Percentiles rank a stretch among this genome's conserved stretches.
phyloP scores from a whole-genome alignment of 2,329 filamentous ascomycete species.

The Chaetomium globosum region DNA sequence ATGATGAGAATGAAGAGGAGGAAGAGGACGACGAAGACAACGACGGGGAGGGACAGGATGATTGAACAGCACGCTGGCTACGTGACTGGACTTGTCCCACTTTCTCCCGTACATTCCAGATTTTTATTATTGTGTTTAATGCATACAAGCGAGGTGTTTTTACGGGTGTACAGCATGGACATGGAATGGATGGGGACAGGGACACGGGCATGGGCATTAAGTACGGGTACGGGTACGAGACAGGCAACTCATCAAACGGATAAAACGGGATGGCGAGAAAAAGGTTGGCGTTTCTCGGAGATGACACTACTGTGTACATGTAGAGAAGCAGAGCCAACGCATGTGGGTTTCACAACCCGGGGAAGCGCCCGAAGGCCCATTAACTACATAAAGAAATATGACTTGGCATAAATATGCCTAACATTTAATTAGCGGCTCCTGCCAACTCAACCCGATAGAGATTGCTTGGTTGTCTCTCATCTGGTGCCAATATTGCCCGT shows the following conservation, averaged over 20 bases:
- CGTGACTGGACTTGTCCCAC: background rate
- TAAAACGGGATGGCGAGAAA: constrained; percentile 8
- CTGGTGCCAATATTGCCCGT: background rate
- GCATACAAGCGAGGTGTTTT: constrained; percentile 22
- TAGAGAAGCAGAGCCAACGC: background rate
- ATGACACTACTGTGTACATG: background rate
- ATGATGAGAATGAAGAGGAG: constrained; percentile 60
- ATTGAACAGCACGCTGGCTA: constrained; percentile 9
- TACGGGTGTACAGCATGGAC: background rate
- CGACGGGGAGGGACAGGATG: constrained; percentile 23
- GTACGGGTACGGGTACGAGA: background rate
- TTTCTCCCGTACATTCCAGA: background rate
- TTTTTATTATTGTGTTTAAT: background rate
- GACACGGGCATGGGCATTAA: background rate
- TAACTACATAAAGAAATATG: background rate
- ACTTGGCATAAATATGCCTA: background rate
- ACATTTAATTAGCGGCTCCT: background rate
- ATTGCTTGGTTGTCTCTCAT: background rate
- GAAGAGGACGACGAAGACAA: constrained; percentile 46
- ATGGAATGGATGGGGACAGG: background rate
- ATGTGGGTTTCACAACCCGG: constrained; percentile 21
- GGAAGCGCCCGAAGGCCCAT: background rate
- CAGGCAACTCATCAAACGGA: background rate
- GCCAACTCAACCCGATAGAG: background rate
- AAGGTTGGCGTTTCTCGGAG: background rate